Conservation (phyloP, 371 early-diverging fungal genomes). For the Parasitella parasitica region DNA sequence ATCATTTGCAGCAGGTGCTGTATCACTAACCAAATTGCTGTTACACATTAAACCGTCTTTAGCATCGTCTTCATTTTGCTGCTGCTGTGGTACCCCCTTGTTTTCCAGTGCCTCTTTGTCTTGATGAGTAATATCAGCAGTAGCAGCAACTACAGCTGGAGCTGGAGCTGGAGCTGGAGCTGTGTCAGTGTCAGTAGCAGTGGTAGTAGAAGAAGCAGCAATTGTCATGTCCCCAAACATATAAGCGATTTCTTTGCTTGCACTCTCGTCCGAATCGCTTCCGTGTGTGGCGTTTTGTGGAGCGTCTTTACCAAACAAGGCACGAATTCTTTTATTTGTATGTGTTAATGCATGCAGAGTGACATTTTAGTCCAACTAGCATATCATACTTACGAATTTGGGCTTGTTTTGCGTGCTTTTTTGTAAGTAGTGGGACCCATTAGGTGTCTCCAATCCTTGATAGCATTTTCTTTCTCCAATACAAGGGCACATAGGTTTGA, state of each 20-base stretch:
- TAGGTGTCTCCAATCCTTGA: slow-evolving; percentile 66
- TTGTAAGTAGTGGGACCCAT: slow-evolving; percentile 76
- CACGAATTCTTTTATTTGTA: slow-evolving; percentile 37
- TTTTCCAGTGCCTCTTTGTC: not conserved
- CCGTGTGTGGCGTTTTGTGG: slow-evolving; percentile 75
- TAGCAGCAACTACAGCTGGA: too few relatives aligned
- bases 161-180: not conserved
- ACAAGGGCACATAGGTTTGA: slow-evolving; percentile 42
- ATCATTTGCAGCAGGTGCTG: too few relatives aligned
- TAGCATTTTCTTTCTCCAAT: slow-evolving; percentile 63
- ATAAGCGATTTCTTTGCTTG: slow-evolving; percentile 62
- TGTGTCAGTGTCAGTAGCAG: not conserved
- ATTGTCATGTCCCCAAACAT: not conserved
- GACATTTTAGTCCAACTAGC: not conserved
- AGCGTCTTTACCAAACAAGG: slow-evolving; percentile 61
- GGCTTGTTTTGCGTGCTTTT: slow-evolving; percentile 61
- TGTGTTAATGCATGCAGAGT: not conserved
- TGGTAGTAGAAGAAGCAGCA: not conserved
- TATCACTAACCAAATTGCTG: too few relatives aligned
- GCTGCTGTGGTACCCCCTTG: not conserved
- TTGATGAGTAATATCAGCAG: not conserved
- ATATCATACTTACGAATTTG: slow-evolving; percentile 33
- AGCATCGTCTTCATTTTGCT: too few relatives aligned
- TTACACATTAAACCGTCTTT: too few relatives aligned
- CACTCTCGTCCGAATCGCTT: slow-evolving; percentile 63